Evolutionary conservation across 768 basidiomycete genomes (phyloP).

Genomic region (Panaeolus papilionaceus): DNA sequence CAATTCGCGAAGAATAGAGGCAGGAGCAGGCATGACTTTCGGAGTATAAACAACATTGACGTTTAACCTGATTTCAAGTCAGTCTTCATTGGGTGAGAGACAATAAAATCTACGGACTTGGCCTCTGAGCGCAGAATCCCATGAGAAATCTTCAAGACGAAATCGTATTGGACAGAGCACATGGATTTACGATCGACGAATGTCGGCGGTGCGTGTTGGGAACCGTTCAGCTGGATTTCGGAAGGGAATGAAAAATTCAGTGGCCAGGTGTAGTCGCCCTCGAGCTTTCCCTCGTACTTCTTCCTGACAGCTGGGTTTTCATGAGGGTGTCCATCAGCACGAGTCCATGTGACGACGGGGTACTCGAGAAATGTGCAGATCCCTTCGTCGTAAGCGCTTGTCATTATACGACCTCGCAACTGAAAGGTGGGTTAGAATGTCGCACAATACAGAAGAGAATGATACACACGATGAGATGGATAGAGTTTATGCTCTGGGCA

Average conservation of each 20-base stretch:
- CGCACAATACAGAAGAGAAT: neutral
- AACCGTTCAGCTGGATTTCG: conserved; percentile 30
- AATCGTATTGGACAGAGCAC: conserved; percentile 43
- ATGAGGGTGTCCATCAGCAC: conserved; percentile 38
- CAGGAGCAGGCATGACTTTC: conserved; percentile 35
- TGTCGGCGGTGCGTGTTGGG: conserved; percentile 28
- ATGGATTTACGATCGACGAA: conserved; percentile 40
- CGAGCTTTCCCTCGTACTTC: conserved; percentile 39
- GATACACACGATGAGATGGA: conserved; percentile 33
- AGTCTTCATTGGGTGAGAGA: neutral
- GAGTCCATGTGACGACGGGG: conserved; percentile 37
- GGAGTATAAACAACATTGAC: conserved; percentile 39
- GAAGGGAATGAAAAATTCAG: conserved; percentile 47
- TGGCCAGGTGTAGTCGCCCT: conserved; percentile 44
- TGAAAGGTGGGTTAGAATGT: conserved; percentile 18
- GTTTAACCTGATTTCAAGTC: conserved; percentile 23
- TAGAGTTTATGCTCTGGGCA: conserved; percentile 35
- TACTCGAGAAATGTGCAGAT: conserved; percentile 38
- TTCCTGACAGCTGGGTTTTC: conserved; percentile 20
- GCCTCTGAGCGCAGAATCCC: conserved; percentile 44
- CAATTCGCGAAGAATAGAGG: conserved; percentile 39
- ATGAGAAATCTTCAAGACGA: conserved; percentile 43
- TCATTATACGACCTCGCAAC: conserved; percentile 39
- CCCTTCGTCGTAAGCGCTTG: conserved; percentile 34
- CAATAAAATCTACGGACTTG: conserved; percentile 36